phyloP scores from a whole-genome alignment of 2,329 filamentous ascomycete species.

The Fusarium begoniae region DNA sequence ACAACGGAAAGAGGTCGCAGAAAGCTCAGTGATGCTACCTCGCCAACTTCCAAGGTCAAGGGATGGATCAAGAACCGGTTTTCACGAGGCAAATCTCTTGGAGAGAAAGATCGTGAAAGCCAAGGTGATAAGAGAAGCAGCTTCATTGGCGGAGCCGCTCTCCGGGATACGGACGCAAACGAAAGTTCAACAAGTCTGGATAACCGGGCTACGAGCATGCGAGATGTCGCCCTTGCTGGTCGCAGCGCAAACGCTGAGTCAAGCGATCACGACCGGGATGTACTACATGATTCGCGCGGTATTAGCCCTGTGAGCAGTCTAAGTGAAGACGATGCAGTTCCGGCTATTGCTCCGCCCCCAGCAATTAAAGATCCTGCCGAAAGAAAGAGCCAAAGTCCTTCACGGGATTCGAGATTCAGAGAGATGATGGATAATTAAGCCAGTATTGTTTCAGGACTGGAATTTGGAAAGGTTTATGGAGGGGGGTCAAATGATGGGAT shows the following conservation, averaged over 20 bases:
- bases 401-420: conserved; percentile 65
- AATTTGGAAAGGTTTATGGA: neutral
- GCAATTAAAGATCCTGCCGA: conserved; percentile 46
- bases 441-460: neutral
- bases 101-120: conserved; percentile 52
- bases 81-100: conserved; percentile 53
- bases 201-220: conserved; percentile 54
- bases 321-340: conserved; percentile 32
- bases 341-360: conserved; percentile 51
- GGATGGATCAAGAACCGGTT: conserved; percentile 67
- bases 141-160: conserved; percentile 62
- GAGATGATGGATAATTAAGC: conserved; percentile 59
- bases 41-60: conserved; percentile 56
- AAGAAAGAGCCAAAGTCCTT: conserved; percentile 60
- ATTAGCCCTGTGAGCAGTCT: conserved; percentile 52
- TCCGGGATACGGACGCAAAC: conserved; percentile 55
- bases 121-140: conserved; percentile 49
- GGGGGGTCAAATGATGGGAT: neutral
- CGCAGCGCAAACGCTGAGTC: conserved; percentile 40
- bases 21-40: conserved; percentile 37
- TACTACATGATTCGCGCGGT: conserved; percentile 44
- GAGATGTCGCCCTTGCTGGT: conserved; percentile 59
- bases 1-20: conserved; percentile 25
- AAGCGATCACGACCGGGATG: conserved; percentile 27
- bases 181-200: conserved; percentile 57